phyloP scores from a whole-genome alignment of 371 early-diverging fungal species.

The Syncephalastrum contaminatum region DNA sequence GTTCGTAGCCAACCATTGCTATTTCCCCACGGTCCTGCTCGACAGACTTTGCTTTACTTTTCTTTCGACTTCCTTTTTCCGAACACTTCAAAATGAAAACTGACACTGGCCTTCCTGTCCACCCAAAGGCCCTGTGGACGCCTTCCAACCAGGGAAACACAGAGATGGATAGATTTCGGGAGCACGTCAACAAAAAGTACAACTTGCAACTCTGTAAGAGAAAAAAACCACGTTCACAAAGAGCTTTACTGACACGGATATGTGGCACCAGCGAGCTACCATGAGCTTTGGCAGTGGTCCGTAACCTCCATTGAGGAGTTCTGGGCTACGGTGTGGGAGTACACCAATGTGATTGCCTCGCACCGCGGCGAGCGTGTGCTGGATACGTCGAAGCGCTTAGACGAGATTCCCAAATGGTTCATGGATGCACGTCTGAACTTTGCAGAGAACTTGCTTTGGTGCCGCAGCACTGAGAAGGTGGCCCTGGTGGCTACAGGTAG shows the following conservation, averaged over 20 bases:
- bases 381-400: conserved; percentile 72
- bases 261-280: conserved; percentile 51
- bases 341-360: conserved; percentile 65
- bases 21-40: conserved; percentile 7
- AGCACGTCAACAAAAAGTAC: conserved; percentile 60
- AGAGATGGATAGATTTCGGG: conserved; percentile 67
- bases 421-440: conserved; percentile 82
- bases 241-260: not conserved
- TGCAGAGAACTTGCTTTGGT: conserved; percentile 87
- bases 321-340: conserved; percentile 91
- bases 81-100: not conserved
- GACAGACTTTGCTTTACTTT: not conserved
- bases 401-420: conserved; percentile 91
- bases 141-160: conserved; percentile 55
- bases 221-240: not conserved
- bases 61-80: not conserved
- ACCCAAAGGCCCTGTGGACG: conserved; percentile 59
- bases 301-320: conserved; percentile 69
- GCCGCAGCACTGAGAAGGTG: conserved; percentile 56
- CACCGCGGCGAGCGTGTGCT: conserved; percentile 48
- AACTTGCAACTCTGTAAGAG: conserved; percentile 52
- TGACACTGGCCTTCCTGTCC: conserved; percentile 8
- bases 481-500: conserved; percentile 78
- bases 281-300: conserved; percentile 85
- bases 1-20: no score